Evolutionary conservation across 257 asterid species (phyloP), one percentile per base, ranked within the genome.

Genomic region (Oldenlandia corymbosa): DNA sequence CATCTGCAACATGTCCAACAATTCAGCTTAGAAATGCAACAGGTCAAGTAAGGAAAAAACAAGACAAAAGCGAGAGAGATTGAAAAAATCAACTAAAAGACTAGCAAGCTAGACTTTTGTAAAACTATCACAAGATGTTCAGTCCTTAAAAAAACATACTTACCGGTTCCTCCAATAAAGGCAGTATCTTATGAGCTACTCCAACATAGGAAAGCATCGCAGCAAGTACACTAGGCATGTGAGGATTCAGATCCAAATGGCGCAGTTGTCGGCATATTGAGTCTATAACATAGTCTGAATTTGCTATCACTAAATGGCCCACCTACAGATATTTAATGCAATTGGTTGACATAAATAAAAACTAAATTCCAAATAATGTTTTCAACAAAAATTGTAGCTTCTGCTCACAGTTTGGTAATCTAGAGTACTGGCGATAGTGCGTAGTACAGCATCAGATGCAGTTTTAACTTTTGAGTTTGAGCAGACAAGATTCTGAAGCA

Each of bases 131-230:
- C 59, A 54, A 54, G 43, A 41, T 32, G 63, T 65, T 18, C 20
- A 48, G 41, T 52, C 64, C 27, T 34, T 61, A 60, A 71, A 51
- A 47, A 39, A 61, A n/a, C n/a, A 65, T 67, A n/a, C 81, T 63
- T 83, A 92, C 99, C 79, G 97, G 94, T 75, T 93, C 99, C 80
- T 93, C 99, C 85, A 93, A 78, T 65, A 93, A 75, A 27, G 99
- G 99, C 74, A 93, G 76, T 74, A 93, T 83, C 68, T 82, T 83
- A 79, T 93, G 87, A 50, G 95, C 97, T 62, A 87, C 78, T 66
- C 96, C 97, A 68, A 90, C 72, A 52, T 78, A 88, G 20, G 99
- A 93, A 76, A 93, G 95, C 86, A 93, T 80, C 31, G 95, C 91
- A 32, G 97, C 83, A 67, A 93, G 97, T 68, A 93, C 94, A 80